phyloP scores from a whole-genome alignment of 371 early-diverging fungal genomes.

The Rhizomucor miehei region DNA sequence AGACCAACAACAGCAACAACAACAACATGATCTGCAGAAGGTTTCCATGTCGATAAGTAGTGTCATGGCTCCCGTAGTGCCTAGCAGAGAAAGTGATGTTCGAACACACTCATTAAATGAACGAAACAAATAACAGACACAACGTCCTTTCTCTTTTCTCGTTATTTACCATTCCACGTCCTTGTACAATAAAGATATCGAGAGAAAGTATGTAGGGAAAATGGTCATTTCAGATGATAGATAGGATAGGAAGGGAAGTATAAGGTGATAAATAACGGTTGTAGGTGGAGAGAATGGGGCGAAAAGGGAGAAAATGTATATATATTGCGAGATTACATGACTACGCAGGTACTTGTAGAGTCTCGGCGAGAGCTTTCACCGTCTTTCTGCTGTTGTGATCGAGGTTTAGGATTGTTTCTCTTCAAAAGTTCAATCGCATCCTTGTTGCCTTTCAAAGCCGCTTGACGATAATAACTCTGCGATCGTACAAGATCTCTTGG shows the following conservation, averaged over 20 bases:
- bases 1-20: no score
- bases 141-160: background rate
- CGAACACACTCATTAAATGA: conserved; percentile 8
- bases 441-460: conserved; percentile 21
- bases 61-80: conserved; percentile 8
- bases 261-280: no score
- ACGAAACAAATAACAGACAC: background rate
- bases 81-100: conserved; percentile 24
- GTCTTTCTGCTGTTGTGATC: conserved; percentile 3
- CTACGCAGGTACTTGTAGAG: background rate
- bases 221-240: no score
- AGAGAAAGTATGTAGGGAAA: no score
- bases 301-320: background rate
- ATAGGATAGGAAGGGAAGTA: no score
- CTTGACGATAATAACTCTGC: conserved; percentile 17
- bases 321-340: background rate
- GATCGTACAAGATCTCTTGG: conserved; percentile 19
- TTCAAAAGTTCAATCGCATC: conserved; percentile 12
- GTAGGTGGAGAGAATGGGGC: no score
- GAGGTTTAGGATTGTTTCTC: background rate
- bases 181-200: background rate
- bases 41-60: background rate
- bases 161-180: background rate
- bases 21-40: no score
- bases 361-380: no score